Evolutionary conservation across 352 stramenopile species (phyloP).

Genomic region (Phytophthora hybrid): DNA sequence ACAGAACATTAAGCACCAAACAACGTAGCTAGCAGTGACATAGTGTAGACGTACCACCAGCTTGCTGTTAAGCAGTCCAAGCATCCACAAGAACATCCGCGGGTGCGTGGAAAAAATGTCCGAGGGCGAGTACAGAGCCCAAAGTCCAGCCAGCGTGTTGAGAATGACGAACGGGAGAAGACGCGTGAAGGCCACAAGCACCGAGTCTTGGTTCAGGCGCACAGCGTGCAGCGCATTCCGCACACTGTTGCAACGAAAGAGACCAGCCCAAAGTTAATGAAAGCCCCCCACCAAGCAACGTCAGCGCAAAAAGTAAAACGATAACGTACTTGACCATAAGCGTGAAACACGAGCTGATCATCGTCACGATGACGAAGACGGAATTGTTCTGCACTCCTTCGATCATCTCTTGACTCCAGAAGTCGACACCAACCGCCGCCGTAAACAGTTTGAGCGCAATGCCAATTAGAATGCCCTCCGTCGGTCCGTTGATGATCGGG

Average conservation of each 20-base stretch:
- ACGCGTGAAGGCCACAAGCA: constrained; percentile 83
- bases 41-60: constrained; percentile 65
- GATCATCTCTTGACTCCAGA: constrained; percentile 76
- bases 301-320: not conserved
- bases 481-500: constrained; percentile 97
- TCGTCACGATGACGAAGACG: constrained; percentile 75
- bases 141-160: constrained; percentile 74
- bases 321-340: constrained; percentile 79
- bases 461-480: constrained; percentile 94
- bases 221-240: constrained; percentile 80
- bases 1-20: not conserved
- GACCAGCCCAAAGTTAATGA: constrained; percentile 1
- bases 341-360: constrained; percentile 66
- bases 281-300: constrained; percentile 4
- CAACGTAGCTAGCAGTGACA: not conserved
- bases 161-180: constrained; percentile 78
- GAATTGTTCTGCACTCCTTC: constrained; percentile 85
- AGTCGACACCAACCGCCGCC: constrained; percentile 59
- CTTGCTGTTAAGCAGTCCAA: constrained; percentile 90
- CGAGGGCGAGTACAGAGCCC: constrained; percentile 75
- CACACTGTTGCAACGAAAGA: constrained; percentile 43
- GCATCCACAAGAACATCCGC: constrained; percentile 89
- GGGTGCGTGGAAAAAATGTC: constrained; percentile 81
- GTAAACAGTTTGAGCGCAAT: constrained; percentile 83
- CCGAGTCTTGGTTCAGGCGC: constrained; percentile 69